These are phyloP conservation scores for Cardamine occulta DNA, from an alignment of 345 rosid genomes.

Conservation along the genomic window DNA sequence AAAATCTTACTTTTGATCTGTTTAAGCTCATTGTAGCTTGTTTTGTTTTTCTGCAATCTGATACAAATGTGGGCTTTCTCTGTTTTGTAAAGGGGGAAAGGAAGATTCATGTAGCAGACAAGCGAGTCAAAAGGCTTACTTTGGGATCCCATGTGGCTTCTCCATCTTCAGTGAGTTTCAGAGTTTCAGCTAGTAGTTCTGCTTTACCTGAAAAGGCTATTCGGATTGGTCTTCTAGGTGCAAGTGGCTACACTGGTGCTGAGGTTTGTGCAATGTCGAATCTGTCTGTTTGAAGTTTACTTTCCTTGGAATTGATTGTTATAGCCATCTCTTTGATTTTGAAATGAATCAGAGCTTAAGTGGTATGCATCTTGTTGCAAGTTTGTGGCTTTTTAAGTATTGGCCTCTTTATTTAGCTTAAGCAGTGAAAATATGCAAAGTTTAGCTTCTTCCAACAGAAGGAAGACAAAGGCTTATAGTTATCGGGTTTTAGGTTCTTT, in stretches of 20 bases:
- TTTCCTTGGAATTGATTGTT: not conserved
- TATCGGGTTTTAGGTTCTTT: not conserved
- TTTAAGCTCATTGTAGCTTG: not conserved
- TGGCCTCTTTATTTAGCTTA: not conserved
- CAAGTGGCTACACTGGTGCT: conserved; percentile 99
- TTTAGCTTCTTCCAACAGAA: not conserved
- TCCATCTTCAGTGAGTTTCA: conserved; percentile 47
- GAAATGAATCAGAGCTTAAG: conserved; percentile 13
- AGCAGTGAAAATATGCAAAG: not conserved
- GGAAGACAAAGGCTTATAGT: not conserved
- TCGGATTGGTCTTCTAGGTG: conserved; percentile 90
- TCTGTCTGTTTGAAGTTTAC: not conserved
- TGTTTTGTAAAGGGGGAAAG: conserved; percentile 35
- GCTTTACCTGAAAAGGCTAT: conserved; percentile 52
- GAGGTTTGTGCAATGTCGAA: conserved; percentile 60
- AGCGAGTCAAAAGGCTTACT: conserved; percentile 36
- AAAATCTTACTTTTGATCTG: not conserved
- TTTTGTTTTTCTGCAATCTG: not conserved
- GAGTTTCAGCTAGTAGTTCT: conserved; percentile 43
- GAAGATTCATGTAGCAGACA: conserved; percentile 42
- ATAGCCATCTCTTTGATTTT: not conserved
- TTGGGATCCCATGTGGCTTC: conserved; percentile 49
- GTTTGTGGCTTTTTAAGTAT: conserved; percentile 2
- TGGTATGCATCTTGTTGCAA: conserved; percentile 21
- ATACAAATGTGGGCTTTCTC: conserved; percentile 6